Percentiles rank a stretch among this genome's conserved stretches.
Evolutionary conservation across 2,329 filamentous ascomycete genomes (phyloP).

Genomic region (Calcarisporium arbuscula): DNA sequence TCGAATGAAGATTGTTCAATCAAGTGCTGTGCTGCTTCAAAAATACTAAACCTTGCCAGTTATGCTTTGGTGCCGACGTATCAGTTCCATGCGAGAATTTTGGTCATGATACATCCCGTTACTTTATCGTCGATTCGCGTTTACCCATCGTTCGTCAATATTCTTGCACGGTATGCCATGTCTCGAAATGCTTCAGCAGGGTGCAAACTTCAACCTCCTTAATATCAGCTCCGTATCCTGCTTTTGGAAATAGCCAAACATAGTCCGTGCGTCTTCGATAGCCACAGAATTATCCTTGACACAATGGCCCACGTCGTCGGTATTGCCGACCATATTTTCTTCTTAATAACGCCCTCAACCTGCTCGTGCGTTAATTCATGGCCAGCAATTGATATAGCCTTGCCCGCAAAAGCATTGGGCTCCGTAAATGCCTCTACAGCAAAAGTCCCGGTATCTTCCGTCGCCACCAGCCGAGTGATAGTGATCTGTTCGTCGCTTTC

Average conservation of each 20-base stretch:
- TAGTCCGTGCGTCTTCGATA: conserved; percentile 25
- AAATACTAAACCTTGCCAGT: too few species aligned
- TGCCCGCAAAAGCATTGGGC: conserved; percentile 22
- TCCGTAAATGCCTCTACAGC: conserved; percentile 28
- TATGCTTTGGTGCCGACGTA: too few species aligned
- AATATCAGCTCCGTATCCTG: conserved; percentile 29
- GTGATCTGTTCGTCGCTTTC: too few species aligned
- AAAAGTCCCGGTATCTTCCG: conserved; percentile 32
- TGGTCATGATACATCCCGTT: too few species aligned
- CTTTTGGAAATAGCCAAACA: conserved; percentile 31
- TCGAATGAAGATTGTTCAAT: too few species aligned
- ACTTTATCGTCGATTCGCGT: too few species aligned
- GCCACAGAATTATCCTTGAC: conserved; percentile 16
- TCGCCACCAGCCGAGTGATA: conserved; percentile 25
- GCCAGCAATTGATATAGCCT: conserved; percentile 30
- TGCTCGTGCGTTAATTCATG: conserved; percentile 31
- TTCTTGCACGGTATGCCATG: too few species aligned
- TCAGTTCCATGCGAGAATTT: too few species aligned
- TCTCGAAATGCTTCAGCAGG: too few species aligned
- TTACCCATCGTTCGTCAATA: too few species aligned
- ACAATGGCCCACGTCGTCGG: conserved; percentile 24
- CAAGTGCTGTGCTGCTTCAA: too few species aligned
- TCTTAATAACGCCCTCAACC: conserved; percentile 22
- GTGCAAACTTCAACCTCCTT: too few species aligned
- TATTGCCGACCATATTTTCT: conserved; percentile 20